These are phyloP conservation scores for Pseudogymnoascus sp. DNA, from an alignment of 2,329 filamentous ascomycete species.

Conservation along the genomic window DNA sequence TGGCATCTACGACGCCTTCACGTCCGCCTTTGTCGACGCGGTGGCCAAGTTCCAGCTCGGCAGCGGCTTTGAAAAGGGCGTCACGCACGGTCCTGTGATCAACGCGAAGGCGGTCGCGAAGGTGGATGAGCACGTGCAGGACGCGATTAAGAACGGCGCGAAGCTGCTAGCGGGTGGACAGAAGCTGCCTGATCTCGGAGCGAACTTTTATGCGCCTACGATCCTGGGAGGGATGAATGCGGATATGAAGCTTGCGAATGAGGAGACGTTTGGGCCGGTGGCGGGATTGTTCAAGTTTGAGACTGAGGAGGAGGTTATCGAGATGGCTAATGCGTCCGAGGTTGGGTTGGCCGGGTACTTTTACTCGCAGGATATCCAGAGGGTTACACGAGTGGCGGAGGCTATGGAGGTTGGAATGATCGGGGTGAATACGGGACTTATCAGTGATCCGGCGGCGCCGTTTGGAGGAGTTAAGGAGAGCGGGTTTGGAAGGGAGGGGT, in stretches of 20 bases:
- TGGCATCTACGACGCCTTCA: slow-evolving; percentile 70
- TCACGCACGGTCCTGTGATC: slow-evolving; percentile 77
- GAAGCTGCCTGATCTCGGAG: slow-evolving; percentile 62
- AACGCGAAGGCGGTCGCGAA: slow-evolving; percentile 75
- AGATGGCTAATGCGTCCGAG: slow-evolving; percentile 69
- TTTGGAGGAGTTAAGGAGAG: slow-evolving; percentile 50
- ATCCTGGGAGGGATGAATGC: slow-evolving; percentile 79
- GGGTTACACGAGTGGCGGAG: slow-evolving; percentile 55
- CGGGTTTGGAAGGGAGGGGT: slow-evolving; percentile 46
- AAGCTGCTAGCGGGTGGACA: slow-evolving; percentile 69
- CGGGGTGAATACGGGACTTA: slow-evolving; percentile 67
- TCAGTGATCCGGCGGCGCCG: slow-evolving; percentile 45
- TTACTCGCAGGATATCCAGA: slow-evolving; percentile 59
- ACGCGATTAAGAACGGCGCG: slow-evolving; percentile 70
- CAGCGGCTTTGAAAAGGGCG: slow-evolving; percentile 58
- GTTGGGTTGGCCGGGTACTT: slow-evolving; percentile 94
- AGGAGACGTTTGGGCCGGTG: slow-evolving; percentile 95
- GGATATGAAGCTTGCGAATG: slow-evolving; percentile 73
- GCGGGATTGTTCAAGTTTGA: slow-evolving; percentile 84
- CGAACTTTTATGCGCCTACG: slow-evolving; percentile 84
- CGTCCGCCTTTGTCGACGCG: slow-evolving; percentile 58
- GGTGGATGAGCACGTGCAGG: slow-evolving; percentile 69
- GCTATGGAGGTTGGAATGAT: slow-evolving; percentile 79
- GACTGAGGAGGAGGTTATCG: slow-evolving; percentile 80
- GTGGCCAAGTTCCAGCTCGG: slow-evolving; percentile 70